Percentiles rank a stretch among this genome's conserved stretches.
phyloP scores from a whole-genome alignment of 1,139 yeast species.

The Taphrina betulina region DNA sequence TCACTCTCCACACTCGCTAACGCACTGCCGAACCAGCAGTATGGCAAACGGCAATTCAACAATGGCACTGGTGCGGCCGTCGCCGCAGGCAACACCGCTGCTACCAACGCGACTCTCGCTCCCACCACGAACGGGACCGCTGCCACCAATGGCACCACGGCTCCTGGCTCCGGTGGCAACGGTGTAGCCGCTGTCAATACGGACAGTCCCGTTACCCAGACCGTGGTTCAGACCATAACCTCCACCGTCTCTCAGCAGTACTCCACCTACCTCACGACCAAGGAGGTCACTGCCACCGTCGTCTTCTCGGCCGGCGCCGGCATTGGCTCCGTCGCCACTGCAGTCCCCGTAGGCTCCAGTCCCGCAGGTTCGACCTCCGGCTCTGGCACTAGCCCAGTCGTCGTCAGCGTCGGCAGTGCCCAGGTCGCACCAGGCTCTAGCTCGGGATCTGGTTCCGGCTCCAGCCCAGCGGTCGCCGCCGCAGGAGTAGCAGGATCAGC shows the following conservation, averaged over 20 bases:
- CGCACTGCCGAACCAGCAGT: constrained; percentile 7
- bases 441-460: neutral
- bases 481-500: neutral
- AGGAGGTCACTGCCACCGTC: constrained; percentile 18
- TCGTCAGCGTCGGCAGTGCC: neutral
- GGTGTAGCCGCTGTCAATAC: constrained; percentile 1
- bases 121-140: neutral
- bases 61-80: neutral
- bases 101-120: neutral
- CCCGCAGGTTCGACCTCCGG: no score
- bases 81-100: neutral
- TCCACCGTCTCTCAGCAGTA: constrained; percentile 20
- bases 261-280: constrained; percentile 9
- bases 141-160: constrained; percentile 6
- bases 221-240: constrained; percentile 22
- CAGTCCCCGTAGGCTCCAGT: no score
- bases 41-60: constrained; percentile 7
- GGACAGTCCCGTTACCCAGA: constrained; percentile 1
- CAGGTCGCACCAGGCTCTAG: neutral
- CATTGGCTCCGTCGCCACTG: constrained; percentile 15
- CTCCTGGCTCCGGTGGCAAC: constrained; percentile 2
- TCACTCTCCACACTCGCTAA: constrained; percentile 20
- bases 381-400: no score
- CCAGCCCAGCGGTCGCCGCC: neutral
- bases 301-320: constrained; percentile 23